Evolutionary conservation across 106 monocot species (phyloP).

Genomic region (Acorus gramineus): DNA sequence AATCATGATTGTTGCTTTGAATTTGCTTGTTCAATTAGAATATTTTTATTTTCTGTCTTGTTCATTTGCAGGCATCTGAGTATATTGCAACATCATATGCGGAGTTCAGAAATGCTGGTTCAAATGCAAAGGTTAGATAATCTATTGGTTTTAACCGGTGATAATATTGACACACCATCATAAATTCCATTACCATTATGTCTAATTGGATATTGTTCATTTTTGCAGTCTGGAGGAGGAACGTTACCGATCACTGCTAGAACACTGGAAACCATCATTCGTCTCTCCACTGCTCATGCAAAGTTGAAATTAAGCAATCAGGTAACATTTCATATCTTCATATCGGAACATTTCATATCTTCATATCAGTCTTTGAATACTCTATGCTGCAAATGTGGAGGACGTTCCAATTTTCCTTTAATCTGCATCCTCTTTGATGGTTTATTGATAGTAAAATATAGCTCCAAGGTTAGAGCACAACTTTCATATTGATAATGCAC

Average conservation of each 20-base stretch:
- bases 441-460: too few relatives aligned
- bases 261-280: slow-evolving; percentile 95
- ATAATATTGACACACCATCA: neutral
- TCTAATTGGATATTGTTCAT: neutral
- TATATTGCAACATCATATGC: slow-evolving; percentile 95
- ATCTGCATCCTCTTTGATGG: too few relatives aligned
- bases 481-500: too few relatives aligned
- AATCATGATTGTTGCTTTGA: too few relatives aligned
- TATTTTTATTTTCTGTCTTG: neutral
- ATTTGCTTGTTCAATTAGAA: neutral
- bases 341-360: slow-evolving; percentile 13
- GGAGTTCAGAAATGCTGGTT: slow-evolving; percentile 79
- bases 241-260: slow-evolving; percentile 98
- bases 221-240: slow-evolving; percentile 78
- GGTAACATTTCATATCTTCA: slow-evolving; percentile 24
- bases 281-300: slow-evolving; percentile 95
- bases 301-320: slow-evolving; percentile 92
- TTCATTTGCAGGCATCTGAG: slow-evolving; percentile 62
- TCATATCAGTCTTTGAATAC: neutral
- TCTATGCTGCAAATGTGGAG: too few relatives aligned
- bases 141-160: neutral
- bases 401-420: too few relatives aligned
- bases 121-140: slow-evolving; percentile 64
- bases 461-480: too few relatives aligned
- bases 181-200: neutral